phyloP scores from a whole-genome alignment of 805 yeast species.

The Starmerella floris region DNA sequence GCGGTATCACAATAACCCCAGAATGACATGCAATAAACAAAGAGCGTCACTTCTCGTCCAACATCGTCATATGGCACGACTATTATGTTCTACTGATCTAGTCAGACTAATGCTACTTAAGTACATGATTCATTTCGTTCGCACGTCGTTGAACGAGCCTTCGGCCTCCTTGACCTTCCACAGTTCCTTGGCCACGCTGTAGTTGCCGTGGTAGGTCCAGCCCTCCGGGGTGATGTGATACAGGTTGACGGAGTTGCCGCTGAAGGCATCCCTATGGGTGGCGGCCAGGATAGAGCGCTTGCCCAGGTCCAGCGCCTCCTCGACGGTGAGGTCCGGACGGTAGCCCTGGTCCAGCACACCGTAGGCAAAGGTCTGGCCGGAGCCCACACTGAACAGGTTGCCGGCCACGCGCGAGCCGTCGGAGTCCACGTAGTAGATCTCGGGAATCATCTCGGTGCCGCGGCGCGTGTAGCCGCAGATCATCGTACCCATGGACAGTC shows the following conservation, averaged over 20 bases:
- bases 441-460: constrained; percentile 58
- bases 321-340: constrained; percentile 81
- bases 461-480: constrained; percentile 90
- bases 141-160: constrained; percentile 74
- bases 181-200: constrained; percentile 78
- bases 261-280: constrained; percentile 94
- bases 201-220: constrained; percentile 92
- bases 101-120: no score
- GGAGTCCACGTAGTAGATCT: constrained; percentile 89
- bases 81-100: no score
- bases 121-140: constrained; percentile 16
- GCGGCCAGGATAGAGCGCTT: constrained; percentile 95
- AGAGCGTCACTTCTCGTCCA: no score
- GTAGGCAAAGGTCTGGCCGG: constrained; percentile 98
- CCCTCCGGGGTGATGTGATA: constrained; percentile 89
- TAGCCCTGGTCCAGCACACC: constrained; percentile 93
- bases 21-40: no score
- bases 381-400: constrained; percentile 91
- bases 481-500: constrained; percentile 99
- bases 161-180: constrained; percentile 86
- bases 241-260: constrained; percentile 91
- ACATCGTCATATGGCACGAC: no score
- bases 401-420: constrained; percentile 95
- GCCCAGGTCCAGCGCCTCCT: constrained; percentile 88
- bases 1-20: no score